These are phyloP conservation scores for Ogataea dorogensis DNA, from an alignment of 805 yeast species.

Conservation along the genomic window DNA sequence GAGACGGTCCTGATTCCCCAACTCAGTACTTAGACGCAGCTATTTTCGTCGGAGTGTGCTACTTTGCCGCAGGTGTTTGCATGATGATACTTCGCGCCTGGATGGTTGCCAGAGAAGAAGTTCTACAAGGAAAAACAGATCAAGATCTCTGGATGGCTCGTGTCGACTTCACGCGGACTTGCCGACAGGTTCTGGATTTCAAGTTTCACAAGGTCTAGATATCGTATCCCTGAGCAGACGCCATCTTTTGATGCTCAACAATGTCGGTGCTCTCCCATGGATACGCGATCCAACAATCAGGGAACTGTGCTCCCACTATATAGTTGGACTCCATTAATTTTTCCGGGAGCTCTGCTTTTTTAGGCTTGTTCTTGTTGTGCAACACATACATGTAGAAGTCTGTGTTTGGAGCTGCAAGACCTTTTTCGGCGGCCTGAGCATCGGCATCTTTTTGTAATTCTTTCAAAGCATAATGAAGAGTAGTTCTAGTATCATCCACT, in stretches of 20 bases:
- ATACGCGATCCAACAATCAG: conserved; percentile 81
- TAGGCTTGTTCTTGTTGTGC: conserved; percentile 72
- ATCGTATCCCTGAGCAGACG: conserved; percentile 74
- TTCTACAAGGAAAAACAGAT: conserved; percentile 17
- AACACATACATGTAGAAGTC: conserved; percentile 74
- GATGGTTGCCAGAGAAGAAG: conserved; percentile 48
- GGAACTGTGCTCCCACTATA: conserved; percentile 72
- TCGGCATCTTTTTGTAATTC: conserved; percentile 73
- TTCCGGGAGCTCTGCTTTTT: conserved; percentile 68
- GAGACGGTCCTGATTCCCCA: conserved; percentile 36
- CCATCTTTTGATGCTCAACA: conserved; percentile 67
- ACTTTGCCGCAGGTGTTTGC: conserved; percentile 43
- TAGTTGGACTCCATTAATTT: conserved; percentile 58
- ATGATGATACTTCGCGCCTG: conserved; percentile 53
- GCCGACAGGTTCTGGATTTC: conserved; percentile 9
- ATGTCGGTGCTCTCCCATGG: conserved; percentile 85
- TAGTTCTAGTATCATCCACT: conserved; percentile 84
- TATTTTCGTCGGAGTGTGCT: conserved; percentile 58
- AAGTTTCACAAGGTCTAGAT: conserved; percentile 20
- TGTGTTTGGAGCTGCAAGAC: conserved; percentile 53
- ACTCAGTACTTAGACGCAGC: conserved; percentile 52
- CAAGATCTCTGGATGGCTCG: conserved; percentile 21
- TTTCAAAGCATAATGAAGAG: conserved; percentile 73
- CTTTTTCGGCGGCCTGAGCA: conserved; percentile 53
- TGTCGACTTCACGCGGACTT: conserved; percentile 14